Percentiles rank a stretch among this genome's conserved stretches.
These are phyloP conservation scores for Camelina laxa DNA, from an alignment of 345 rosid genomes.

Conservation along the genomic window DNA sequence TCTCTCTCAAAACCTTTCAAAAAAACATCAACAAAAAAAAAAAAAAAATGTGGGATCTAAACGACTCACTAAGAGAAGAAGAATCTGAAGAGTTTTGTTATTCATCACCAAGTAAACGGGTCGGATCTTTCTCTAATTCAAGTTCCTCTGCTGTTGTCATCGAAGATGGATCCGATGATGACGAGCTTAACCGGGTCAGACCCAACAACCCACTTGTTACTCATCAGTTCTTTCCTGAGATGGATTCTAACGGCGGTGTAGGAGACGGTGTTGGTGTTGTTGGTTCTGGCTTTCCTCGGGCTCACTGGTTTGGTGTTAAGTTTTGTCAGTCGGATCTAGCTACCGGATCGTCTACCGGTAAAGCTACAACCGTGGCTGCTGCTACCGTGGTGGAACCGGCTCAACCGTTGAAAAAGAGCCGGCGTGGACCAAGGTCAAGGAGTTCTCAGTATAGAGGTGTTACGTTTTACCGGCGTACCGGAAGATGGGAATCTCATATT, in stretches of 20 bases:
- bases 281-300: conserved; percentile 69
- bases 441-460: conserved; percentile 99
- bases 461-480: conserved; percentile 95
- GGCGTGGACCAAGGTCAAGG: conserved; percentile 94
- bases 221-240: conserved; percentile 84
- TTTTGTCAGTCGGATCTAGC: conserved; percentile 68
- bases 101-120: conserved; percentile 76
- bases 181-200: conserved; percentile 50
- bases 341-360: conserved; percentile 32
- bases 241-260: conserved; percentile 38
- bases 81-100: conserved; percentile 70
- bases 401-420: conserved; percentile 87
- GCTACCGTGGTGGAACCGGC: conserved; percentile 51
- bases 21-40: conserved; percentile 31
- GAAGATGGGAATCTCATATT: conserved; percentile 99
- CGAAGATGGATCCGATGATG: conserved; percentile 82
- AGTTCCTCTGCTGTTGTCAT: conserved; percentile 84
- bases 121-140: conserved; percentile 74
- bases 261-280: conserved; percentile 33
- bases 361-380: conserved; percentile 39
- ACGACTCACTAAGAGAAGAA: conserved; percentile 47
- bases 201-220: conserved; percentile 62
- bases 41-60: conserved; percentile 50
- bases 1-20: not conserved
- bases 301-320: conserved; percentile 82